phyloP scores from a whole-genome alignment of 768 basidiomycete species.

The Ramaria sp. region DNA sequence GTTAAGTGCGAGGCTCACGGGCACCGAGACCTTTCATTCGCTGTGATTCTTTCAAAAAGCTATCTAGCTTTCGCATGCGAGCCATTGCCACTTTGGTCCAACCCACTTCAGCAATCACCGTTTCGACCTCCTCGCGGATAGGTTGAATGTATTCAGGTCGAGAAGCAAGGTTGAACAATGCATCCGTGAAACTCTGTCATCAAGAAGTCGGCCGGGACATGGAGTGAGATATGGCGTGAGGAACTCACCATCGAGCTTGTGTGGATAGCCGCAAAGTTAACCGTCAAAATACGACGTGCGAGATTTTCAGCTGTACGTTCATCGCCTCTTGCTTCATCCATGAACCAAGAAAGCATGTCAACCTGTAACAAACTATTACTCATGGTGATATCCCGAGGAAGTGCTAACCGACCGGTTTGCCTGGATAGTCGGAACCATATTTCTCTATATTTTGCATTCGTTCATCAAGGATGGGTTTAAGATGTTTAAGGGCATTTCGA shows the following conservation, averaged over 20 bases:
- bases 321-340: constrained; percentile 7
- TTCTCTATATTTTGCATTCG: constrained; percentile 4
- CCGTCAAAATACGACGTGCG: neutral
- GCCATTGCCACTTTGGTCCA: constrained; percentile 21
- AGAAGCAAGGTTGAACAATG: constrained; percentile 27
- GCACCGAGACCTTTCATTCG: constrained; percentile 15
- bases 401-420: constrained; percentile 8
- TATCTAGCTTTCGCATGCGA: constrained; percentile 25
- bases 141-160: constrained; percentile 24
- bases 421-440: constrained; percentile 6
- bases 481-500: neutral
- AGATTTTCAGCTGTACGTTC: neutral
- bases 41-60: constrained; percentile 24
- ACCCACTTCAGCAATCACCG: constrained; percentile 15
- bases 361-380: neutral
- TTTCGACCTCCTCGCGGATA: constrained; percentile 30
- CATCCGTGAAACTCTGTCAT: constrained; percentile 20
- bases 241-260: constrained; percentile 9
- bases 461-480: constrained; percentile 9
- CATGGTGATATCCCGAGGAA: too few species aligned
- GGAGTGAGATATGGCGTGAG: neutral
- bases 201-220: neutral
- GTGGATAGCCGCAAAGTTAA: constrained; percentile 11
- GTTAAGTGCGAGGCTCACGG: constrained; percentile 13
- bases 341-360: constrained; percentile 9